Conservation (phyloP, 1,284 basidiomycete genomes). For the Heterobasidion occidentale region DNA sequence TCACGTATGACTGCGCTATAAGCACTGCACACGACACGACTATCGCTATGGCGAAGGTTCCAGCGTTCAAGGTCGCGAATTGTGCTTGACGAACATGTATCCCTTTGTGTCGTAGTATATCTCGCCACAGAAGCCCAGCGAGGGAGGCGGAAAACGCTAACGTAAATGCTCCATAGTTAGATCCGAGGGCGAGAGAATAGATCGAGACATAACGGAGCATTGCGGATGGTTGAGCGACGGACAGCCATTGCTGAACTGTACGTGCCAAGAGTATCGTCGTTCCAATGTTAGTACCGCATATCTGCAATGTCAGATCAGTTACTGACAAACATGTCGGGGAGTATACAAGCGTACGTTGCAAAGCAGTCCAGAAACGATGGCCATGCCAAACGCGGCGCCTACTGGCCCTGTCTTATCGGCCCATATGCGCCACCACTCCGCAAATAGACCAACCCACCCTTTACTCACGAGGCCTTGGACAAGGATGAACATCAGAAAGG, state of each 20-base stretch:
- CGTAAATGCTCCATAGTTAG: constrained; percentile 89
- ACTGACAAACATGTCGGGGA: not conserved
- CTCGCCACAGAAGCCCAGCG: constrained; percentile 84
- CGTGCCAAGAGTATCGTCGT: constrained; percentile 86
- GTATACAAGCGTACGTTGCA: constrained; percentile 60
- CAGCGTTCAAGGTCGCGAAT: constrained; percentile 72
- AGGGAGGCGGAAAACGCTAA: constrained; percentile 89
- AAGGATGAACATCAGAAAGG: constrained; percentile 93
- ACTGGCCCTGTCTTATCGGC: constrained; percentile 29
- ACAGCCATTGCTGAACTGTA: constrained; percentile 37
- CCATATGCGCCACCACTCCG: constrained; percentile 58
- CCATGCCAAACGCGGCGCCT: constrained; percentile 40
- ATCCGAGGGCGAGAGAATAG: constrained; percentile 71
- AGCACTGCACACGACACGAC: constrained; percentile 18
- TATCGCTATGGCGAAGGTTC: constrained; percentile 21
- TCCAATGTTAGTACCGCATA: constrained; percentile 93
- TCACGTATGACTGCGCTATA: constrained; percentile 19
- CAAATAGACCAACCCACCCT: constrained; percentile 91
- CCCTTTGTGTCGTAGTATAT: constrained; percentile 74
- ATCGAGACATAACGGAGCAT: constrained; percentile 26
- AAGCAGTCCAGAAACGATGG: constrained; percentile 52
- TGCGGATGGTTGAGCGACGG: constrained; percentile 19
- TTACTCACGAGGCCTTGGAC: constrained; percentile 79
- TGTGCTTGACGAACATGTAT: constrained; percentile 57
- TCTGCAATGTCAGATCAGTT: constrained; percentile 18